Base-by-base conservation (phyloP, 169 alveolate genomes). In the Cryptosporidium muris region DNA sequence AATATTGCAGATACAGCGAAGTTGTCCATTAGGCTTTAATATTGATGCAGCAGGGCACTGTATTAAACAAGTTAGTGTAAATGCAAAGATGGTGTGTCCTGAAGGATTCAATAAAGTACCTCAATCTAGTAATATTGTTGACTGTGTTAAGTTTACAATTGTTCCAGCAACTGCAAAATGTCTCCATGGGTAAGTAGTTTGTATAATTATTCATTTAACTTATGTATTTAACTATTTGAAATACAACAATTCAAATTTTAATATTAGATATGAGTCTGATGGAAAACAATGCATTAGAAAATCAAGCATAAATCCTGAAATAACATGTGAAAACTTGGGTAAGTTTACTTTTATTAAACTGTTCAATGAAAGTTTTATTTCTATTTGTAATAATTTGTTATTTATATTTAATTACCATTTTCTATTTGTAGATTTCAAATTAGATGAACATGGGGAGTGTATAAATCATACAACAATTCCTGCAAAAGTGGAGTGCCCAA, bases 21-120 rank as follows among this genome's bases (percentile, higher is more conserved):
- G 38, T n/a, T 74, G 85, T 25, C 85, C 85, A 42, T 56, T 74
- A 43, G 85, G 85, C 7, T 74, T 74, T 74, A 58, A 54, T 12
- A 47, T 74, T 40, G 85, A 74, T 43, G 11, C 63, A 12, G 48
- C 25, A 11, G 85, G 85, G 1, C 54, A 60, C 60, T 74, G 85
- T 34, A 74, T 68, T 16, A 74, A 74, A 25, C 85, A 74, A 34
- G 51, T 74, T 16, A 74, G 43, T 43, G 47, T 74, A 16, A 74
- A 58, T 74, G 85, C 85, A 43, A 47, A 25, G 43, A 58, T 40
- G 45, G 16, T 38, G 25, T 74, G 85, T 60, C 40, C 25, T 37
- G 85, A 74, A 58, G 85, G 85, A 11, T 74, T 58, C 45, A 63
- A 74, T 45, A 74, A 9, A 47, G 54, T 68, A 2, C n/a, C 68